Evolutionary conservation across 345 rosid genomes (phyloP), one percentile per base, ranked within the genome.

Genomic region (Triadica sebifera): DNA sequence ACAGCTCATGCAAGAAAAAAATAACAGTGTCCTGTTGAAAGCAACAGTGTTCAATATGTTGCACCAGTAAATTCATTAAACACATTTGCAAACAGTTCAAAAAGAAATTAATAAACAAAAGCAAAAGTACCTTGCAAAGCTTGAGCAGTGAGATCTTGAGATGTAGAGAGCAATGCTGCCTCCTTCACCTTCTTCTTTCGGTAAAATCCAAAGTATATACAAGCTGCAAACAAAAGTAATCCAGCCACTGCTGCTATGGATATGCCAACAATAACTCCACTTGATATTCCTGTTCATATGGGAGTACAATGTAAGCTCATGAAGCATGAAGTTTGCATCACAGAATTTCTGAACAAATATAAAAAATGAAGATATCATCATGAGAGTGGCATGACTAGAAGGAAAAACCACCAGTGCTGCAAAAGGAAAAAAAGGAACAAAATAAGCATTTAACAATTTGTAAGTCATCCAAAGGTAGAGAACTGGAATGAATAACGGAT

Each of bases 261-360:
- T 71, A 95, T 89, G 78, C 92, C 93, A 68, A 84, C 92, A 59
- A 93, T 85, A 77, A 43, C 83, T 79, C 97, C 97, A 72, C 75
- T 85, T 19, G 84, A 73, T 52, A 85, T 25, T 75, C 96, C 93
- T 90, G 90, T 82, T 84, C 59, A 75, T 55, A 70, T n/a, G 79
- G 65, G 65, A 68, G 71, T 12, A 71, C 70, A 58, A 53, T 11
- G 66, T 71, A 74, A 81, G 81, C 72, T 74, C 58, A 77, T 63
- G 49, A 55, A 69, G 72, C 39, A 74, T 68, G 37, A 58, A 71
- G 9, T 46, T 73, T 74, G 56, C 60, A 55, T 55, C 71, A 61
- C 53, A 72, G 59, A 65, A 70, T 51, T 59, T 69, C 71, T 37
- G 50, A 20, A 71, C 60, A 59, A 73, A 69, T 56, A 67, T 57